Evolutionary conservation across 2,329 filamentous ascomycete genomes (phyloP).

Genomic region (Aureobasidium sp.): DNA sequence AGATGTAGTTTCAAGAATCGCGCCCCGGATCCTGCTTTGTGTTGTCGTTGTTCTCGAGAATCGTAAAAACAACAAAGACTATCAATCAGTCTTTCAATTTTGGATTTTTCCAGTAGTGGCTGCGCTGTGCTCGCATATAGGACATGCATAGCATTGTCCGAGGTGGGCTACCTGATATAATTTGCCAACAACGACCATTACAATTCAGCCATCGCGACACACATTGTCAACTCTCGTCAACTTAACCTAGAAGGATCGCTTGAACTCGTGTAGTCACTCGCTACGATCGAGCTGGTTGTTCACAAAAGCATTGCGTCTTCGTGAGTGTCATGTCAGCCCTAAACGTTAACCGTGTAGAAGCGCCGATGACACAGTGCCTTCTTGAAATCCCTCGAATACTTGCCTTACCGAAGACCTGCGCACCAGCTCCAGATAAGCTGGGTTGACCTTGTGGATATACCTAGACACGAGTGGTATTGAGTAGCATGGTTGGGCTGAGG

Average conservation of each 20-base stretch:
- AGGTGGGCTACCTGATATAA: neutral
- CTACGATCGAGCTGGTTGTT: neutral
- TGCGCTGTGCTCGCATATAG: neutral
- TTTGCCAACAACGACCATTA: too few relatives aligned
- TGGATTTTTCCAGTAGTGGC: neutral
- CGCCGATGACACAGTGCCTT: neutral
- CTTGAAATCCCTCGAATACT: neutral
- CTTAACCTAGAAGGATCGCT: too few relatives aligned
- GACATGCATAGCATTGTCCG: neutral
- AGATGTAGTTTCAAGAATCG: conserved; percentile 3
- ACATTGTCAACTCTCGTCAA: too few relatives aligned
- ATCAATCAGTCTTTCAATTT: neutral
- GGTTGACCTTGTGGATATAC: neutral
- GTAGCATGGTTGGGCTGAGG: neutral
- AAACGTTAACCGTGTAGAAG: neutral
- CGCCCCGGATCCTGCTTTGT: neutral
- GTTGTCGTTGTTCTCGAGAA: neutral
- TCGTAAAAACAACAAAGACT: neutral
- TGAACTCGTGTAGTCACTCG: neutral
- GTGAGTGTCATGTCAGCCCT: neutral
- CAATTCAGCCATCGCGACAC: too few relatives aligned
- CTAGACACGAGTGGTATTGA: neutral
- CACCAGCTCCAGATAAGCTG: neutral
- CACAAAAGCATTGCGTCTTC: neutral
- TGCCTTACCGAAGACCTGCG: neutral